phyloP scores from a whole-genome alignment of 2,329 filamentous ascomycete genomes.

The Pyricularia pennisetigena region DNA sequence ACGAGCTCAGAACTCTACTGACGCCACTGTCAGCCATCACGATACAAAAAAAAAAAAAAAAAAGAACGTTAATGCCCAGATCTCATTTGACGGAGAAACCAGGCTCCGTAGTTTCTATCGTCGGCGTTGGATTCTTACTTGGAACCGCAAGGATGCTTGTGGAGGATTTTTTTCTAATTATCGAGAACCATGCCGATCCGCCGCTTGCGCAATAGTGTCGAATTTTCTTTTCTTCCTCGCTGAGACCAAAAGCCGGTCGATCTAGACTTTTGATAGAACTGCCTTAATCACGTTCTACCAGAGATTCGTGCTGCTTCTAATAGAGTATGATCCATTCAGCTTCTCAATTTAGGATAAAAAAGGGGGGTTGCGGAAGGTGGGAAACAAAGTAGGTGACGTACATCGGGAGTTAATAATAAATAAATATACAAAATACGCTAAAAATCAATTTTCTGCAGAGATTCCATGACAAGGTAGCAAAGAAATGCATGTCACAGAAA shows the following conservation, averaged over 20 bases:
- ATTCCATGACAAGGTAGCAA: background rate
- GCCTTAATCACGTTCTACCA: background rate
- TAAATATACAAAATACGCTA: no score
- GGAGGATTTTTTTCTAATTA: background rate
- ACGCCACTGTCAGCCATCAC: no score
- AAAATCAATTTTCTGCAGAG: background rate
- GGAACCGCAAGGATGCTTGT: background rate
- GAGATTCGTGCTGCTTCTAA: background rate
- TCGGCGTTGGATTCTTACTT: background rate
- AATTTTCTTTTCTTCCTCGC: background rate
- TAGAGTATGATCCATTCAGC: background rate
- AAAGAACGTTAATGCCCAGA: no score
- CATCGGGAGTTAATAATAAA: background rate
- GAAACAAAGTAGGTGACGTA: background rate
- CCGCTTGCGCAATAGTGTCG: background rate
- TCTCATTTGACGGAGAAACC: no score
- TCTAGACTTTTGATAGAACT: background rate
- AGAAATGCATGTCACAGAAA: background rate
- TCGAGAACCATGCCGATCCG: background rate
- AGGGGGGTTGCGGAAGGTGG: no score
- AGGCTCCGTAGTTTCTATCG: background rate
- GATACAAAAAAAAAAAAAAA: no score
- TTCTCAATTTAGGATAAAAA: background rate
- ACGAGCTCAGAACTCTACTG: no score
- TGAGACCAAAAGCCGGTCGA: background rate